Evolutionary conservation across 768 basidiomycete species (phyloP), one percentile per base, ranked within the genome.

Genomic region (Crucibulum laeve): DNA sequence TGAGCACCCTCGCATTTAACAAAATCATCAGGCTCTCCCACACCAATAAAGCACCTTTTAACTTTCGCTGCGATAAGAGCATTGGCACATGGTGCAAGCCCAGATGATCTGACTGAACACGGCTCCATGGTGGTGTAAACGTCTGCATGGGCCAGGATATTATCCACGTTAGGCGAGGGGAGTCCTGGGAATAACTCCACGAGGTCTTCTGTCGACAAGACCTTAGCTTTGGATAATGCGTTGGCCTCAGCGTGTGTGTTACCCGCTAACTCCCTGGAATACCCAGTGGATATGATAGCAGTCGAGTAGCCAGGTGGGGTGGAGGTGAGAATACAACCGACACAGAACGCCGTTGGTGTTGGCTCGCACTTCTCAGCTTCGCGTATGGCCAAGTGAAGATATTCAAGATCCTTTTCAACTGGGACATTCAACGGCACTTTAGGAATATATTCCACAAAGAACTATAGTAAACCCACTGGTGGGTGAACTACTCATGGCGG

Each of bases 211-310:
- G 55, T 37, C 2, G 79, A 67, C 28, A 83, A 67, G n/a, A 49
- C 34, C 13, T 59, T 62, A 4, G 82, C 77, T 56, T 97, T 96
- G 32, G 76, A 58, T 42, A 99, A 67, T 1, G 94, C 93, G 59
- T 95, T 95, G 18, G 92, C 91, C 68, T 99, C 95, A 8, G 94
- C 95, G 61, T 99, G 95, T 3, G 95, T 97, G 58, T 98, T 98
- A 42, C 94, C 95, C 3, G 80, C 71, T 0, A 97, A 73, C 58
- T 97, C 93, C 55, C 96, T 76, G 19, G 94, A 97, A 65, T 84
- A 92, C 14, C 92, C 92, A 2, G 82, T 82, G 10, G 90, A 68
- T 25, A 98, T 63, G 35, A 87, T 64, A n/a, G n/a, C n/a, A n/a
- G n/a, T n/a, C n/a, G n/a, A n/a, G n/a, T n/a, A n/a, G n/a, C n/a